Evolutionary conservation across 441 rosid genomes (phyloP), one percentile per base, ranked within the genome.

Genomic region (Euphorbia corollata): DNA sequence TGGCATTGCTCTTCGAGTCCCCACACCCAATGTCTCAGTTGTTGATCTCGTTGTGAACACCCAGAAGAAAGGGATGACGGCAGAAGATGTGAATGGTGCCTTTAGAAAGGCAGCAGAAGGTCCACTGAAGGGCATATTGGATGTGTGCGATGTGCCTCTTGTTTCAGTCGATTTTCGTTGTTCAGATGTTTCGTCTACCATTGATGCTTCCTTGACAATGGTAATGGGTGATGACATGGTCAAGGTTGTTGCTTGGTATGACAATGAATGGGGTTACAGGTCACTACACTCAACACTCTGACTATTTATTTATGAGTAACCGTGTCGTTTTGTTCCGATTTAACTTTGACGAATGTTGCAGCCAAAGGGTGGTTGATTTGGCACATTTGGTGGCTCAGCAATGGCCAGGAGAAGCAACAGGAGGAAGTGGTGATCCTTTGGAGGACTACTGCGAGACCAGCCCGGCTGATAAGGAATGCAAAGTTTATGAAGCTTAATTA

Each of bases 211-310:
- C 6, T 72, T 93, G 73, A 89, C 93, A n/a, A 89, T 93, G 97
- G 97, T 91, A 72, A 90, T 93, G 97, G 99, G 96, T 63, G 97
- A 93, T 22, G 97, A 93, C 70, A 91, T 91, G 97, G 89, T 93
- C 45, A 93, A 93, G 85, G 97, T 93, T 12, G 95, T 93, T 0
- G 99, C 99, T 30, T 93, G 98, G 97, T 90, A 93, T 66, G 98
- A 93, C 89, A 93, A 93, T 43, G 96, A 93, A 76, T 88, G 97
- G 98, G 98, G 98, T 24, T 90, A 93, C 86, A 90, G 94, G 96
- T 90, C 43, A 68, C 82, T 34, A 60, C n/a, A 6, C 47, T 18
- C 16, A 24, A 18, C 12, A 45, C 48, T 27, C 32, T 27, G 32
- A 27, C 2, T 27, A 4, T 27, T 27, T n/a, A n/a, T n/a, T 4